phyloP scores from a whole-genome alignment of 345 rosid species.

The Dimocarpus longan region DNA sequence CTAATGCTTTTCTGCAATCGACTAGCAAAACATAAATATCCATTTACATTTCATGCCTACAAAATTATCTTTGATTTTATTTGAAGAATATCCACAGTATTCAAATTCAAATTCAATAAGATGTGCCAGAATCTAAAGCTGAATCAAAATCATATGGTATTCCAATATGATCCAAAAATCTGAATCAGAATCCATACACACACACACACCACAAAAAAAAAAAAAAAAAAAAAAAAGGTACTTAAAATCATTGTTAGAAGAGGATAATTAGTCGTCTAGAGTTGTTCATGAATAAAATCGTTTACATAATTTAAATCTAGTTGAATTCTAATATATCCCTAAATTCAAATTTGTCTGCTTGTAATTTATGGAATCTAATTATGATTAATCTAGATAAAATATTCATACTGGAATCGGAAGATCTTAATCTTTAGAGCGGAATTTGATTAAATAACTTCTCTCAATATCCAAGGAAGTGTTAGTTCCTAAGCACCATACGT shows the following conservation, averaged over 20 bases:
- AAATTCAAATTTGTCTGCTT: constrained; percentile 3
- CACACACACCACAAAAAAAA: not conserved
- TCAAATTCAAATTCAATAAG: not conserved
- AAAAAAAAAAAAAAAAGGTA: not conserved
- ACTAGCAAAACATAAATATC: not conserved
- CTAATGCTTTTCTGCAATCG: not conserved
- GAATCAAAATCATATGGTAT: not conserved
- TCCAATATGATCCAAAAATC: not conserved
- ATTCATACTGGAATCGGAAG: not conserved
- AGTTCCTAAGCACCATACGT: too few species aligned
- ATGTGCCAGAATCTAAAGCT: not conserved
- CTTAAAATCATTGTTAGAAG: too few species aligned
- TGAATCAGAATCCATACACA: not conserved
- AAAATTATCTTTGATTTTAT: not conserved
- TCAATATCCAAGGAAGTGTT: too few species aligned
- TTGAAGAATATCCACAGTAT: not conserved
- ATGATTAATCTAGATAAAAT: not conserved
- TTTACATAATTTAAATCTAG: not conserved
- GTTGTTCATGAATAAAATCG: too few species aligned
- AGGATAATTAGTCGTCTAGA: too few species aligned
- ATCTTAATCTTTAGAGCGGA: not conserved
- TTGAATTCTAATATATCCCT: not conserved
- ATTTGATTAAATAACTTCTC: not conserved
- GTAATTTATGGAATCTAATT: not conserved
- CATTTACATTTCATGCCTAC: not conserved